Conservation (phyloP, 164 flowering plant species). For the Nymphaea thermarum region DNA sequence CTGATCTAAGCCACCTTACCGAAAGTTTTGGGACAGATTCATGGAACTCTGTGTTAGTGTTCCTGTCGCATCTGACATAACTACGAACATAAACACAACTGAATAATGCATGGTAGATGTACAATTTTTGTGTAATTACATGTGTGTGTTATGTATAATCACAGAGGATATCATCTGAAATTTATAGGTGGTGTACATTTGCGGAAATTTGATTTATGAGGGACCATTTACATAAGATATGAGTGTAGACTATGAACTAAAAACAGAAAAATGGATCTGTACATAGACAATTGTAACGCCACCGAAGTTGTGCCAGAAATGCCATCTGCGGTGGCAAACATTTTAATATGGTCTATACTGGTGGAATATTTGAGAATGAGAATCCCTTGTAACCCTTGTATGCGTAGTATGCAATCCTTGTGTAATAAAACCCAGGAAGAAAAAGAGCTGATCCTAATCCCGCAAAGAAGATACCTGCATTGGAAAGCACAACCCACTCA, state of each 20-base stretch:
- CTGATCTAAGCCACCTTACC: too few relatives aligned
- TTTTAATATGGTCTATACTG: conserved; percentile 33
- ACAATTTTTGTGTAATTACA: too few relatives aligned
- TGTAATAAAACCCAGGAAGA: conserved; percentile 86
- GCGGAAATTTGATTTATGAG: too few relatives aligned
- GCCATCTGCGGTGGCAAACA: neutral
- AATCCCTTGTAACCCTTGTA: conserved; percentile 94
- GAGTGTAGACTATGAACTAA: neutral
- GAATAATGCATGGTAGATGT: too few relatives aligned
- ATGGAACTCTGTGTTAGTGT: too few relatives aligned
- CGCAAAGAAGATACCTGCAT: conserved; percentile 70
- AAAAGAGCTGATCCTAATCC: conserved; percentile 60
- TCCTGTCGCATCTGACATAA: too few relatives aligned
- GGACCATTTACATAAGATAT: neutral
- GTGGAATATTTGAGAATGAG: conserved; percentile 80
- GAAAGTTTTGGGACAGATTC: too few relatives aligned
- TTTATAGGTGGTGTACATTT: too few relatives aligned
- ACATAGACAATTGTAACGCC: neutral
- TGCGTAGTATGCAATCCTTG: conserved; percentile 87
- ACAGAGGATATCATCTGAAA: too few relatives aligned
- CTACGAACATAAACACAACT: too few relatives aligned
- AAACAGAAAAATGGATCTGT: neutral
- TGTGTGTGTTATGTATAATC: too few relatives aligned
- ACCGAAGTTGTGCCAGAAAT: neutral
- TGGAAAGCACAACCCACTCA: conserved; percentile 2